A percentile compares a stretch with the other conserved stretches of the same genome.
Evolutionary conservation across 2,329 filamentous ascomycete genomes (phyloP).

Genomic region (Beauveria medogensis): DNA sequence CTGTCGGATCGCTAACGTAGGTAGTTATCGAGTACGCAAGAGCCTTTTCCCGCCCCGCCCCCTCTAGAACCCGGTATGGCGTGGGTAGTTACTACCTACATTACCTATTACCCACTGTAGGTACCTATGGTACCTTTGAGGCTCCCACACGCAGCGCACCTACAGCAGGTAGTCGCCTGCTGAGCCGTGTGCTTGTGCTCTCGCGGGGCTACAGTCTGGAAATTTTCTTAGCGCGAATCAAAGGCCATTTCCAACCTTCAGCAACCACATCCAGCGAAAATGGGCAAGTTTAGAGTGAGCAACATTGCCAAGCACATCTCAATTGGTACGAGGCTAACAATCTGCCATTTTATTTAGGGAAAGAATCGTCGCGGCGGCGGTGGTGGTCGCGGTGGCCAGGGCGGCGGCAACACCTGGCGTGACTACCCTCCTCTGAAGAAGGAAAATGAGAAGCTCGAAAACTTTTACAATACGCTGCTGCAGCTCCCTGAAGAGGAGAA

Average conservation of each 20-base stretch:
- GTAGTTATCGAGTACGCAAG: too few relatives aligned
- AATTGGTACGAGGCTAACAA: constrained; percentile 2
- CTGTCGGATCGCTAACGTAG: too few relatives aligned
- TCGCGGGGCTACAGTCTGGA: background rate
- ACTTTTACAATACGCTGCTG: constrained; percentile 74
- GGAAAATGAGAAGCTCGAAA: constrained; percentile 76
- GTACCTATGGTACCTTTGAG: too few relatives aligned
- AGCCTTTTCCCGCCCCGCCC: too few relatives aligned
- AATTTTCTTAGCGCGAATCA: constrained; percentile 3
- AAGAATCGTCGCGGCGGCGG: constrained; percentile 31
- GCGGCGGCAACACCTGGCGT: constrained; percentile 21
- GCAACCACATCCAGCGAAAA: background rate
- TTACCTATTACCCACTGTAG: too few relatives aligned
- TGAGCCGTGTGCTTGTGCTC: too few relatives aligned
- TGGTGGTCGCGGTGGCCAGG: constrained; percentile 23
- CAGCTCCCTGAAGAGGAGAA: constrained; percentile 72
- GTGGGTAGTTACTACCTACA: too few relatives aligned
- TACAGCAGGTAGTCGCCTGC: too few relatives aligned
- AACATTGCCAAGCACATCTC: background rate
- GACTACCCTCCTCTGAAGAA: constrained; percentile 49
- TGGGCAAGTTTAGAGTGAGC: constrained; percentile 12
- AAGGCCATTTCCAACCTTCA: background rate
- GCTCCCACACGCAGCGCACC: too few relatives aligned
- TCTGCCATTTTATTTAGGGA: constrained; percentile 14
- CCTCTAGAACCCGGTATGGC: too few relatives aligned